phyloP scores from a whole-genome alignment of 2,329 filamentous ascomycete genomes.

The Trichophyton simii region DNA sequence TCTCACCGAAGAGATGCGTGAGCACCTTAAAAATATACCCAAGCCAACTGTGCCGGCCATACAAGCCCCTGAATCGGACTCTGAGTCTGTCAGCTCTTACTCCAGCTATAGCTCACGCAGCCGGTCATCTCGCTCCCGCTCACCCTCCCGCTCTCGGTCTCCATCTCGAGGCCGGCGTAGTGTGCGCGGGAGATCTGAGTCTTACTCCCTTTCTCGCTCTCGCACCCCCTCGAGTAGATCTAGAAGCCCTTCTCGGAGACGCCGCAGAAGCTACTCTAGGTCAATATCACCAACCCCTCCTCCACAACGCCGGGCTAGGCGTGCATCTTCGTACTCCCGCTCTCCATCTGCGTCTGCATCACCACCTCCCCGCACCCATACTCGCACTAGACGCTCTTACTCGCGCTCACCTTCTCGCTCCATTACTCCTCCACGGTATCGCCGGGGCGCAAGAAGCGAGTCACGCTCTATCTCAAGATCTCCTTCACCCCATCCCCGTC shows the following conservation, averaged over 20 bases:
- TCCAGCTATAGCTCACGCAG: constrained; percentile 67
- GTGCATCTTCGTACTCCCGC: constrained; percentile 24
- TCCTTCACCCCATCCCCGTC: constrained; percentile 21
- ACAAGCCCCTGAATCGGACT: constrained; percentile 48
- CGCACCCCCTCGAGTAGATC: constrained; percentile 22
- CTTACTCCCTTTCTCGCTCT: constrained; percentile 15
- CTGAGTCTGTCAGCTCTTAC: constrained; percentile 51
- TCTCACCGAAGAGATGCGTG: constrained; percentile 89
- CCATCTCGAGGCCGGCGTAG: constrained; percentile 24
- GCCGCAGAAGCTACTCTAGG: constrained; percentile 22
- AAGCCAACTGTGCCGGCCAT: constrained; percentile 66
- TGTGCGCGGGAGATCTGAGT: constrained; percentile 11
- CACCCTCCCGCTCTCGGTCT: constrained; percentile 35
- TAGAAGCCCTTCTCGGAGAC: constrained; percentile 19
- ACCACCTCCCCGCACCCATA: constrained; percentile 14
- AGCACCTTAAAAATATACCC: constrained; percentile 76
- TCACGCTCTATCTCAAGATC: constrained; percentile 9
- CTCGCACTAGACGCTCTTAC: constrained; percentile 6
- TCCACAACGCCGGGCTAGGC: constrained; percentile 17
- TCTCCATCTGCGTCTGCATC: constrained; percentile 24
- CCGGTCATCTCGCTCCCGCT: constrained; percentile 27
- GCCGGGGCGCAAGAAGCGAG: constrained; percentile 15
- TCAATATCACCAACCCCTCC: constrained; percentile 25
- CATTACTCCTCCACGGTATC: constrained; percentile 18
- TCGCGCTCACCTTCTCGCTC: constrained; percentile 24